phyloP scores from a whole-genome alignment of 257 asterid genomes.

The Henckelia pumila region DNA sequence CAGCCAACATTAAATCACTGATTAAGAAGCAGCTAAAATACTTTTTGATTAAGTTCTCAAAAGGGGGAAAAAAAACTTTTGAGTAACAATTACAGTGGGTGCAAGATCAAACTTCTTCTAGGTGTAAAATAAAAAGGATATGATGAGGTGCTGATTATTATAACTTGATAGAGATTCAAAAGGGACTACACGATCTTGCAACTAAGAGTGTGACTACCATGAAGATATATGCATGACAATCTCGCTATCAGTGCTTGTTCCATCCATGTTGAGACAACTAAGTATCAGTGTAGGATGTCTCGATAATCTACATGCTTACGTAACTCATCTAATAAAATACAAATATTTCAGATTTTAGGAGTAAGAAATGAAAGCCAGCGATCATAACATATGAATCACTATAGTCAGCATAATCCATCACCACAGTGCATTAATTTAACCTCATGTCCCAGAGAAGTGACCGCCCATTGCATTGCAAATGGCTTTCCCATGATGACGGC shows the following conservation, averaged over 20 bases:
- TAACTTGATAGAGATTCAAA: no score
- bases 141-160: neutral
- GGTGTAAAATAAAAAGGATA: neutral
- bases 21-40: no score
- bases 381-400: constrained; percentile 11
- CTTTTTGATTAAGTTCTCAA: no score
- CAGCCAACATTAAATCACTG: no score
- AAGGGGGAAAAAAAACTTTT: no score
- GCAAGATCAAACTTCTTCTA: constrained; percentile 1
- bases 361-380: constrained; percentile 14
- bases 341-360: constrained; percentile 1
- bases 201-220: neutral
- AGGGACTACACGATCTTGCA: no score
- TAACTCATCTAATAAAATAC: constrained; percentile 1
- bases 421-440: constrained; percentile 35
- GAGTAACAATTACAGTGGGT: neutral
- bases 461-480: constrained; percentile 89
- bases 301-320: neutral
- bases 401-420: constrained; percentile 25
- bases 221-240: neutral
- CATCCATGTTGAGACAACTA: constrained; percentile 5
- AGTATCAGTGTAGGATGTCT: constrained; percentile 2
- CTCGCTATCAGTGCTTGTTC: neutral
- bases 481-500: constrained; percentile 94
- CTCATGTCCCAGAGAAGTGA: constrained; percentile 89